These are phyloP conservation scores for Trametes sp. DNA, from an alignment of 1,284 basidiomycete genomes.

Conservation along the genomic window DNA sequence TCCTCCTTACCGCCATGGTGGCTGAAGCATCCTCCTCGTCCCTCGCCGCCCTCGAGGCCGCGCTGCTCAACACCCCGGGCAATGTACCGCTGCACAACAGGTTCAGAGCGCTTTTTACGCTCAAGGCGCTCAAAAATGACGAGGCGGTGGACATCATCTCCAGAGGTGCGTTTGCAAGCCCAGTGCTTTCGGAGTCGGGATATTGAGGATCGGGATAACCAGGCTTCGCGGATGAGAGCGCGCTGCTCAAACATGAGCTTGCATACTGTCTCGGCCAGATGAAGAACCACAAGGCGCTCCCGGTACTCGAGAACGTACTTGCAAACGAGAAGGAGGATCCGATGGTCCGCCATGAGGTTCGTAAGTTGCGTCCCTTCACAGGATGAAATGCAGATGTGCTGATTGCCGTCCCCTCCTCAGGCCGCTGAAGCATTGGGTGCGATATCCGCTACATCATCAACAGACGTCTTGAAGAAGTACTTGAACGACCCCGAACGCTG, in stretches of 20 bases:
- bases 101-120: constrained; percentile 93
- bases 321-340: constrained; percentile 80
- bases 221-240: constrained; percentile 91
- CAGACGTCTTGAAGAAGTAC: constrained; percentile 81
- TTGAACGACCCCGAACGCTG: constrained; percentile 77
- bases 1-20: constrained; percentile 37
- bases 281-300: constrained; percentile 76
- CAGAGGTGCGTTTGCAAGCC: constrained; percentile 60
- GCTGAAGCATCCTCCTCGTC: constrained; percentile 39
- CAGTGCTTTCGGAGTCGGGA: not conserved
- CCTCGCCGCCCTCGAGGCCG: constrained; percentile 61
- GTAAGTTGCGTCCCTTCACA: constrained; percentile 29
- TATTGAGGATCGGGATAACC: constrained; percentile 14
- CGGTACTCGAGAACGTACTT: constrained; percentile 82
- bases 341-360: constrained; percentile 97
- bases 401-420: constrained; percentile 45
- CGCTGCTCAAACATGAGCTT: constrained; percentile 95
- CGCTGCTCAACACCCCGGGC: constrained; percentile 80
- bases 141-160: constrained; percentile 87
- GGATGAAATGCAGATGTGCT: not conserved
- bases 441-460: constrained; percentile 74
- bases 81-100: constrained; percentile 85
- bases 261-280: constrained; percentile 98
- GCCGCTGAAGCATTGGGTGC: constrained; percentile 99
- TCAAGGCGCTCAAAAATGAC: constrained; percentile 87